Evolutionary conservation across 2,329 filamentous ascomycete genomes (phyloP).

Genomic region (Colletotrichum nymphaeae): DNA sequence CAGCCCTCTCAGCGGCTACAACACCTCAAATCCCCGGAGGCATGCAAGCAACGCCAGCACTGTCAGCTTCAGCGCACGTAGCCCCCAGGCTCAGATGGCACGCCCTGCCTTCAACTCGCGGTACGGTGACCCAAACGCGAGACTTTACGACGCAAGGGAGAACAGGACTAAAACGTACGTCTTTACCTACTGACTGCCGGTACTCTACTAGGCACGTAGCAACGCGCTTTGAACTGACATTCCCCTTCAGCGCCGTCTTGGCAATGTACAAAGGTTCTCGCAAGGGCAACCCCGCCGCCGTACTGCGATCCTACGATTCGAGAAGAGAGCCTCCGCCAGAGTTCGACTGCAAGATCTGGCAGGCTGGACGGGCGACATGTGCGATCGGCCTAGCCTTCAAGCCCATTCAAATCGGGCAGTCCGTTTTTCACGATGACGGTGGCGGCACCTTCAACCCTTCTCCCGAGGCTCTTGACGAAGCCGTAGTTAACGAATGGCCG

Average conservation of each 20-base stretch:
- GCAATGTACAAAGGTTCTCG: slow-evolving; percentile 88
- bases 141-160: slow-evolving; percentile 88
- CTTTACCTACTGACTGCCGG: not conserved
- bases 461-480: slow-evolving; percentile 88
- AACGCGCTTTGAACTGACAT: not conserved
- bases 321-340: slow-evolving; percentile 90
- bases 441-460: slow-evolving; percentile 92
- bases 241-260: slow-evolving; percentile 81
- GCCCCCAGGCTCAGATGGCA: slow-evolving; percentile 66
- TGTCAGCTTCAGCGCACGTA: slow-evolving; percentile 81
- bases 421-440: slow-evolving; percentile 93
- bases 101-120: slow-evolving; percentile 65
- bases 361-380: slow-evolving; percentile 93
- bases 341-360: slow-evolving; percentile 95
- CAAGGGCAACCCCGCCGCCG: slow-evolving; percentile 73
- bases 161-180: slow-evolving; percentile 90
- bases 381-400: slow-evolving; percentile 96
- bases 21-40: slow-evolving; percentile 62
- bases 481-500: slow-evolving; percentile 92
- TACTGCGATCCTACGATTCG: slow-evolving; percentile 95
- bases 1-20: slow-evolving; percentile 57
- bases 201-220: not conserved
- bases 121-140: slow-evolving; percentile 85
- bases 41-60: slow-evolving; percentile 84
- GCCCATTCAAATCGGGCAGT: slow-evolving; percentile 92